Conservation (phyloP, 2,329 filamentous ascomycete genomes). For the Tolypocladium ophioglossoides region DNA sequence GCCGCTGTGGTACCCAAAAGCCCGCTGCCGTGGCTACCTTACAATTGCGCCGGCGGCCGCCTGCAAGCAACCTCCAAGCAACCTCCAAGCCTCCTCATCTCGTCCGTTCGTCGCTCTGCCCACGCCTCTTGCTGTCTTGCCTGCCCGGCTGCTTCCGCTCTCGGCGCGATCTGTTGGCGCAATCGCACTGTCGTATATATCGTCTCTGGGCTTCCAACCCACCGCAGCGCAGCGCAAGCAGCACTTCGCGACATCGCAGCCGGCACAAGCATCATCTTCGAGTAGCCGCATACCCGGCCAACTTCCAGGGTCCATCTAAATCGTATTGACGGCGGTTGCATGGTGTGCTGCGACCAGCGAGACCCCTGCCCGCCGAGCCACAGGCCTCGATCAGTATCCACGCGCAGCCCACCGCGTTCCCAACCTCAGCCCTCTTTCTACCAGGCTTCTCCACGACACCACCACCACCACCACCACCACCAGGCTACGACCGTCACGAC, state of each 20-base stretch:
- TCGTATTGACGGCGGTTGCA: background rate
- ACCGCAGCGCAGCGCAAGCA: background rate
- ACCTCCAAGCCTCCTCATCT: background rate
- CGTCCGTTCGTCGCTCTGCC: background rate
- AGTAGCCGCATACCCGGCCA: background rate
- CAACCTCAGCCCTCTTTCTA: background rate
- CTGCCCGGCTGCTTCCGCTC: background rate
- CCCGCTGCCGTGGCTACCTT: background rate
- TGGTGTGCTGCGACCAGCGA: background rate
- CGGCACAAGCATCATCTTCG: background rate
- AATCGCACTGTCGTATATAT: background rate
- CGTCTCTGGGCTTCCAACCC: background rate
- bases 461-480: background rate
- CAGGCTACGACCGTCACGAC: background rate
- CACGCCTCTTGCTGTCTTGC: background rate
- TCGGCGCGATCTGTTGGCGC: background rate
- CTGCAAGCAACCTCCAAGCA: background rate
- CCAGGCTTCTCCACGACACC: constrained; percentile 1
- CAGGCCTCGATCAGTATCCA: background rate
- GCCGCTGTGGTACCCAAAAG: background rate
- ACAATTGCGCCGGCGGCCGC: background rate
- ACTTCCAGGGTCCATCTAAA: background rate
- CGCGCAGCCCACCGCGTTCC: background rate
- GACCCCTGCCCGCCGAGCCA: background rate
- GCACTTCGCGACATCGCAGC: background rate